Percentiles rank a stretch among this genome's conserved stretches.
phyloP scores from a whole-genome alignment of 345 rosid genomes.

The Mangifera indica region DNA sequence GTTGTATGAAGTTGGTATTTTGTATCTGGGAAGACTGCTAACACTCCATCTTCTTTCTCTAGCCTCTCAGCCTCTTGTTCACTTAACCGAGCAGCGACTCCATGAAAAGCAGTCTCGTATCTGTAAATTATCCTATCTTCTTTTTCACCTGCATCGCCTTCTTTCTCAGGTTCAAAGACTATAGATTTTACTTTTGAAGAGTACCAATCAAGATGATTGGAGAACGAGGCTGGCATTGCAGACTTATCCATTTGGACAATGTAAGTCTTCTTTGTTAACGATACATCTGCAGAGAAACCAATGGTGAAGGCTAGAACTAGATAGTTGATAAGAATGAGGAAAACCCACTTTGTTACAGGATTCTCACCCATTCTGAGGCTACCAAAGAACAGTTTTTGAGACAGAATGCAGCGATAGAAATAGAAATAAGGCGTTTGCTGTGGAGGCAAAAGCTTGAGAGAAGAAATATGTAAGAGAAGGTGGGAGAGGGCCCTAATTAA shows the following conservation, averaged over 20 bases:
- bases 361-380: slow-evolving; percentile 41
- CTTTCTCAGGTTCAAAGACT: slow-evolving; percentile 25
- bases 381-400: neutral
- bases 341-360: slow-evolving; percentile 36
- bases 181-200: slow-evolving; percentile 59
- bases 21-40: slow-evolving; percentile 54
- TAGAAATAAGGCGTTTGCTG: neutral
- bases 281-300: slow-evolving; percentile 29
- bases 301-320: slow-evolving; percentile 29
- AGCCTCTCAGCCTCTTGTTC: slow-evolving; percentile 59
- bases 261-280: slow-evolving; percentile 53
- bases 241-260: slow-evolving; percentile 84
- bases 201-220: slow-evolving; percentile 71
- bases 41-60: slow-evolving; percentile 49
- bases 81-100: slow-evolving; percentile 59
- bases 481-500: neutral
- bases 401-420: too few species aligned
- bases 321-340: slow-evolving; percentile 32
- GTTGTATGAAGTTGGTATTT: slow-evolving; percentile 72
- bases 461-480: slow-evolving; percentile 19
- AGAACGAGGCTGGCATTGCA: slow-evolving; percentile 65
- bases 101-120: slow-evolving; percentile 62
- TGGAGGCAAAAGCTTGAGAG: slow-evolving; percentile 10
- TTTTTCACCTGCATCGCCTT: slow-evolving; percentile 31
- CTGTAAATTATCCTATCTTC: slow-evolving; percentile 62